Conservation (phyloP, 2,329 filamentous ascomycete genomes). For the Pseudogymnoascus destructans region DNA sequence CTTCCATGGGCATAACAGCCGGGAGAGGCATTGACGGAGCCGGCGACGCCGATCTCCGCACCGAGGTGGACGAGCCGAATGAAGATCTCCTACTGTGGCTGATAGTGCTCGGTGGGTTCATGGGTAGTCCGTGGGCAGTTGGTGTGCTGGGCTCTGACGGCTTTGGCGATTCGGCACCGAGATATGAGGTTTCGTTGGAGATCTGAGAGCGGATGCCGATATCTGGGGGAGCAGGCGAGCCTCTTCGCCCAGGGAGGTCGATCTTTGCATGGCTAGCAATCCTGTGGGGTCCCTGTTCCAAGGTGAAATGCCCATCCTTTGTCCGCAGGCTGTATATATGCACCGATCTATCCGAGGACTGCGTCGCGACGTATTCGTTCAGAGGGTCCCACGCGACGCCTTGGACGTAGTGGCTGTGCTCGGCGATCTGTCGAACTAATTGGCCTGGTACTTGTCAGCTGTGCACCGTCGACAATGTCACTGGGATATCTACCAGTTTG, state of each 20-base stretch:
- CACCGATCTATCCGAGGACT: slow-evolving; percentile 94
- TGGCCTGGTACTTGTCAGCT: slow-evolving; percentile 31
- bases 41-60: slow-evolving; percentile 78
- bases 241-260: slow-evolving; percentile 80
- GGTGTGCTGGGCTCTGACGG: slow-evolving; percentile 91
- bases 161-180: slow-evolving; percentile 62
- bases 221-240: slow-evolving; percentile 83
- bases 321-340: slow-evolving; percentile 95
- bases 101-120: slow-evolving; percentile 85
- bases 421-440: slow-evolving; percentile 81
- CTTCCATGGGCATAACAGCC: slow-evolving; percentile 86
- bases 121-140: slow-evolving; percentile 74
- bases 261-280: slow-evolving; percentile 67
- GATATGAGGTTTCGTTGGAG: slow-evolving; percentile 38
- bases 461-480: slow-evolving; percentile 13
- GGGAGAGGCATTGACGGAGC: slow-evolving; percentile 88
- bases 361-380: slow-evolving; percentile 95
- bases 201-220: slow-evolving; percentile 54
- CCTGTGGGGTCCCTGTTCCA: slow-evolving; percentile 58
- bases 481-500: slow-evolving; percentile 53
- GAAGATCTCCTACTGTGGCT: slow-evolving; percentile 92
- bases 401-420: slow-evolving; percentile 97
- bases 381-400: slow-evolving; percentile 96
- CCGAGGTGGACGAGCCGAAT: slow-evolving; percentile 61
- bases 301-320: slow-evolving; percentile 88